These are phyloP conservation scores for Plasmodium coatneyi DNA, from an alignment of 169 alveolate genomes.

Conservation along the genomic window DNA sequence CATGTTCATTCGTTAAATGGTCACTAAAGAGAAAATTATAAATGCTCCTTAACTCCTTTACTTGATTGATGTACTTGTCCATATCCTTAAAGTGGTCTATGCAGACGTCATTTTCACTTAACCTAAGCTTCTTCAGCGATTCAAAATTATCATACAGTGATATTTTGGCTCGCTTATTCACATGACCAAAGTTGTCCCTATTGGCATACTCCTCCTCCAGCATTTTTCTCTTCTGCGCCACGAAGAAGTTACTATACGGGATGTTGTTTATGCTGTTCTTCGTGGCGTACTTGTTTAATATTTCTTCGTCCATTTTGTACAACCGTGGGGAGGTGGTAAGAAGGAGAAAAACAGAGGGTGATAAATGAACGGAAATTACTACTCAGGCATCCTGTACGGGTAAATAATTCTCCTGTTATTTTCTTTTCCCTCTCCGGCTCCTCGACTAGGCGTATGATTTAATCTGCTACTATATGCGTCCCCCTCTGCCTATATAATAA, in stretches of 20 bases:
- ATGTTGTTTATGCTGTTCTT: slow-evolving; percentile 28
- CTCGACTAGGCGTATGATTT: neutral
- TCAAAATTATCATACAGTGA: slow-evolving; percentile 30
- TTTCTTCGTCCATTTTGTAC: slow-evolving; percentile 28
- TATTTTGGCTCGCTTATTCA: neutral
- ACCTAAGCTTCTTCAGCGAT: slow-evolving; percentile 10
- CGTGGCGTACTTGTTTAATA: neutral
- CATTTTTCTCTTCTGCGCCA: neutral
- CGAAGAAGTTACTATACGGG: slow-evolving; percentile 36
- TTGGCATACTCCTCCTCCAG: neutral
- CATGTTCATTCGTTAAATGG: slow-evolving; percentile 26
- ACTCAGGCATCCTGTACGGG: neutral
- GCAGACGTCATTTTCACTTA: slow-evolving; percentile 68
- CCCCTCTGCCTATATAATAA: neutral
- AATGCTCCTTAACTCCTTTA: slow-evolving; percentile 39
- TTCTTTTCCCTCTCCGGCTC: neutral
- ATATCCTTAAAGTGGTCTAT: slow-evolving; percentile 75
- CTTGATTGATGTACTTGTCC: slow-evolving; percentile 44
- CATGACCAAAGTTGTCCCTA: neutral
- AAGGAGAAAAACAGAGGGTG: neutral
- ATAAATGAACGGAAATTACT: neutral
- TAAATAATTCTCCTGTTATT: neutral
- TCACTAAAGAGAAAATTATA: slow-evolving; percentile 49
- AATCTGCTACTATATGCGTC: neutral
- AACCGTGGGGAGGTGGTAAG: neutral